Evolutionary conservation across 805 yeast species (phyloP).

Genomic region (Candida insectorum): DNA sequence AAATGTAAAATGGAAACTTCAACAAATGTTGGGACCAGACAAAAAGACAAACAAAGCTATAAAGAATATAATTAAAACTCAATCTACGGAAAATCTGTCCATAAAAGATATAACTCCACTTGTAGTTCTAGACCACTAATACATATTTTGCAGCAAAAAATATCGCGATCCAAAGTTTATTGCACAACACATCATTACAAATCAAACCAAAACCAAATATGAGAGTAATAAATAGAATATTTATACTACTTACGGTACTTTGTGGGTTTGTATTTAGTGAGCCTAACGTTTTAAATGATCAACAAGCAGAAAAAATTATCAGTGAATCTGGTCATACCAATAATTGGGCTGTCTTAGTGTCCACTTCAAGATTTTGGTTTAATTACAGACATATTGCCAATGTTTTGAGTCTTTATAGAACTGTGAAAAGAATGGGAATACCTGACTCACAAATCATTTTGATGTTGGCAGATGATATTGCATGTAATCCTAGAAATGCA

Average conservation of each 20-base stretch:
- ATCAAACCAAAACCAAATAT: too few species aligned
- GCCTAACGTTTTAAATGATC: constrained; percentile 10
- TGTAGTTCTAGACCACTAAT: too few species aligned
- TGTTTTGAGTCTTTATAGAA: constrained; percentile 88
- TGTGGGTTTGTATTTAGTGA: neutral
- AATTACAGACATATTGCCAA: constrained; percentile 98
- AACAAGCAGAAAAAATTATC: constrained; percentile 21
- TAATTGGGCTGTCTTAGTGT: constrained; percentile 85
- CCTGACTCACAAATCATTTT: constrained; percentile 97
- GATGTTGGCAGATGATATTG: constrained; percentile 95
- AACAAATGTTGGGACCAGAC: constrained; percentile 23
- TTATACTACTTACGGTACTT: too few species aligned
- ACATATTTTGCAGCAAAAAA: too few species aligned
- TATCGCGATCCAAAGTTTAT: too few species aligned
- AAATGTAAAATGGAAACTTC: constrained; percentile 30
- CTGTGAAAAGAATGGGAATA: constrained; percentile 92
- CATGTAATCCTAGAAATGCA: constrained; percentile 93
- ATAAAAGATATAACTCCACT: too few species aligned
- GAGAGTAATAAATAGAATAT: too few species aligned
- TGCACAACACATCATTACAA: too few species aligned
- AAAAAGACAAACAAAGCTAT: constrained; percentile 9
- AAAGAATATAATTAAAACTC: constrained; percentile 1
- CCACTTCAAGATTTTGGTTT: constrained; percentile 97
- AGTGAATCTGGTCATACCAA: constrained; percentile 52
- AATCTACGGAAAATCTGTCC: too few species aligned